Percentiles rank a stretch among this genome's conserved stretches.
phyloP scores from a whole-genome alignment of 208 protist species.

The Acanthamoeba lenticulata region DNA sequence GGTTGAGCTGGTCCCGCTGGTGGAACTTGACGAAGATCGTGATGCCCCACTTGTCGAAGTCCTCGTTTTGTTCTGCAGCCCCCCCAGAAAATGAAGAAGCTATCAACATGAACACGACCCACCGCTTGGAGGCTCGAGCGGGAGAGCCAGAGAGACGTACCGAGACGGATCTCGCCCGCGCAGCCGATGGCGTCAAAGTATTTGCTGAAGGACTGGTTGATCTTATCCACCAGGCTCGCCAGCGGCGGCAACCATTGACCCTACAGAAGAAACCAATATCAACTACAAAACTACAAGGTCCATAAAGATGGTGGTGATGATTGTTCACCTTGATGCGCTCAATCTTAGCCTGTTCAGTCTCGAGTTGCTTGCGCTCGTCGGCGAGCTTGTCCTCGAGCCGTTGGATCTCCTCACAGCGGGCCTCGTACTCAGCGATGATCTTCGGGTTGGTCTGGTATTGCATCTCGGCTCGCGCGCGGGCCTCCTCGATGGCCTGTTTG shows the following conservation, averaged over 20 bases:
- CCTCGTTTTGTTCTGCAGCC: conserved; percentile 48
- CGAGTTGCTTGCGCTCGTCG: background rate
- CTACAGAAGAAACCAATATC: background rate
- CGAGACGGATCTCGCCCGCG: conserved; percentile 75
- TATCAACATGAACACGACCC: background rate
- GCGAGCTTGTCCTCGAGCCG: background rate
- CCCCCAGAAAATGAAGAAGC: too few relatives aligned
- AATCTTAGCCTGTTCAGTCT: background rate
- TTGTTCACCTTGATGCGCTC: conserved; percentile 28
- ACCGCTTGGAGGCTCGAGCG: background rate
- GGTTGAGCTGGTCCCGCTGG: conserved; percentile 67
- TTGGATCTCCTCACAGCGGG: conserved; percentile 72
- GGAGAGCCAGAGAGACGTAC: background rate
- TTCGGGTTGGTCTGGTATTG: conserved; percentile 66
- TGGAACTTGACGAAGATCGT: conserved; percentile 80
- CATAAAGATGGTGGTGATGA: too few relatives aligned
- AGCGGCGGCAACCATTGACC: conserved; percentile 66
- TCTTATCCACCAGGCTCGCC: conserved; percentile 49
- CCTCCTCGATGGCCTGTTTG: conserved; percentile 28
- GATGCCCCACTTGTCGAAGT: conserved; percentile 79
- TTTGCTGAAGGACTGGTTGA: conserved; percentile 71
- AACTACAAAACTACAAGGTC: too few relatives aligned
- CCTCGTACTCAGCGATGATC: conserved; percentile 74
- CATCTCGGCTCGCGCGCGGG: background rate
- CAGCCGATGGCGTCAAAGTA: conserved; percentile 78